Base-by-base conservation (phyloP, 1,139 yeast genomes). In the Scheffersomyces lignicola region DNA sequence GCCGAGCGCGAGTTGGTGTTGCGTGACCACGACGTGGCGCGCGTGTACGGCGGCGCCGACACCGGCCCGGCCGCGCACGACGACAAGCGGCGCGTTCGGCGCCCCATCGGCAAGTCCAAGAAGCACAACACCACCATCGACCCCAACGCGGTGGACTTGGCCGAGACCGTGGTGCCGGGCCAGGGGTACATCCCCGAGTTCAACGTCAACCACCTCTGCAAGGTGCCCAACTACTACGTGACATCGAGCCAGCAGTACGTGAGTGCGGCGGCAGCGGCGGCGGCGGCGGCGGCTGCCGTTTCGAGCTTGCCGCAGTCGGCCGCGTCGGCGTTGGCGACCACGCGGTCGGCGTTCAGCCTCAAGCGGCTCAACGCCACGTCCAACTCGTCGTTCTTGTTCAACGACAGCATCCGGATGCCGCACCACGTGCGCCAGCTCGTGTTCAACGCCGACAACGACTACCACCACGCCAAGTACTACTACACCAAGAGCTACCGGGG, bases 131-230 rank as follows among this genome's bases (percentile, higher is more conserved):
- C 58, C 8, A 60, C 54, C 35, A 51, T 63, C 15, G 76, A 70
- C 45, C 72, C 73, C 3, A 69, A 70, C 44, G 44, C 54, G 12
- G 41, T 66, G 12, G 75, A 70, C 40, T 60, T 69, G 40, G 44
- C 58, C 5, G 75, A 70, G 33, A 61, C 66, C 4, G 58, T 68
- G 2, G 54, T 69, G 8, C 75, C 75, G 1, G 76, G 76, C 1
- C 73, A 69, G 47, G 76, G 76, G 1, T 65, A 49, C 33, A 62
- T 70, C 28, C 74, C 65, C 28, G 76, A 69, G 42, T 70, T 70
- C 43, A 67, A 60, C 39, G 60, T 70, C 8, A 60, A 55, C 37
- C 67, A 65, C 42, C 43, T 69, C 16, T 68, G 75, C 48, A 68
- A 64, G 41, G 70, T 69, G 8, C 74, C 75, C 2, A 66, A 63